Percentiles rank a stretch among this genome's conserved stretches.
phyloP scores from a whole-genome alignment of 2,329 filamentous ascomycete species.

The Paecilomyces sp. region DNA sequence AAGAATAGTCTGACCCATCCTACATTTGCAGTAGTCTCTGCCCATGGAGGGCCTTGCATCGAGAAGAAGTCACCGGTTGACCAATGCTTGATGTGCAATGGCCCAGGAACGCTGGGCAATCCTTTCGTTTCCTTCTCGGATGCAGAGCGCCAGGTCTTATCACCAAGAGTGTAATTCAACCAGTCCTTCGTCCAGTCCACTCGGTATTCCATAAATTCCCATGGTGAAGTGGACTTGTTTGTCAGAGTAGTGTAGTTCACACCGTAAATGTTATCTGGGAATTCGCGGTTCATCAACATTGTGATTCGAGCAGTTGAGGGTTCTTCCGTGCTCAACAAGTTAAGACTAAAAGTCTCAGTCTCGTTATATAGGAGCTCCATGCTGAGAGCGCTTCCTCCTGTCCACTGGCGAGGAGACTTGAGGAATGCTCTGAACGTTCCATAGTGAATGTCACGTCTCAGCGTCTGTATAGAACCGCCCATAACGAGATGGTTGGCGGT shows the following conservation, averaged over 20 bases:
- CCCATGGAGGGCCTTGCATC: slow-evolving; percentile 39
- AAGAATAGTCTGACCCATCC: slow-evolving; percentile 45
- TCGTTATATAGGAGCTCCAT: slow-evolving; percentile 42
- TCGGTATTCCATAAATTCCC: slow-evolving; percentile 40
- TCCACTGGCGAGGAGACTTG: slow-evolving; percentile 26
- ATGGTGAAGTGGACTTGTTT: slow-evolving; percentile 24
- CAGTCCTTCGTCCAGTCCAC: slow-evolving; percentile 42
- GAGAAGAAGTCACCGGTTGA: slow-evolving; percentile 38
- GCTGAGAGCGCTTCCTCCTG: slow-evolving; percentile 37
- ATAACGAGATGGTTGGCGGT: slow-evolving; percentile 34
- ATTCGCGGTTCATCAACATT: slow-evolving; percentile 32
- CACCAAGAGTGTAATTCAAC: slow-evolving; percentile 38
- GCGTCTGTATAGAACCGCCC: slow-evolving; percentile 36
- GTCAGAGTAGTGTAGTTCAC: slow-evolving; percentile 36
- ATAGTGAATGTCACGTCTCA: slow-evolving; percentile 41
- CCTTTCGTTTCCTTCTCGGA: slow-evolving; percentile 23
- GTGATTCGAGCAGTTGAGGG: slow-evolving; percentile 30
- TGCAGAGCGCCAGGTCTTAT: slow-evolving; percentile 25
- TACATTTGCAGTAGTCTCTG: slow-evolving; percentile 34
- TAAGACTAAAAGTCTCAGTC: slow-evolving; percentile 35
- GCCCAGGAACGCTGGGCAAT: slow-evolving; percentile 35
- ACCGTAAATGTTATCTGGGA: slow-evolving; percentile 28
- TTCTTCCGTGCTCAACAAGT: slow-evolving; percentile 40
- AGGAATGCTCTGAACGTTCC: slow-evolving; percentile 40
- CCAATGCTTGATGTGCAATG: slow-evolving; percentile 43